A percentile compares a stretch with the other conserved stretches of the same genome.
Evolutionary conservation across 2,329 filamentous ascomycete species (phyloP).

Genomic region (Hypoxylon sp.): DNA sequence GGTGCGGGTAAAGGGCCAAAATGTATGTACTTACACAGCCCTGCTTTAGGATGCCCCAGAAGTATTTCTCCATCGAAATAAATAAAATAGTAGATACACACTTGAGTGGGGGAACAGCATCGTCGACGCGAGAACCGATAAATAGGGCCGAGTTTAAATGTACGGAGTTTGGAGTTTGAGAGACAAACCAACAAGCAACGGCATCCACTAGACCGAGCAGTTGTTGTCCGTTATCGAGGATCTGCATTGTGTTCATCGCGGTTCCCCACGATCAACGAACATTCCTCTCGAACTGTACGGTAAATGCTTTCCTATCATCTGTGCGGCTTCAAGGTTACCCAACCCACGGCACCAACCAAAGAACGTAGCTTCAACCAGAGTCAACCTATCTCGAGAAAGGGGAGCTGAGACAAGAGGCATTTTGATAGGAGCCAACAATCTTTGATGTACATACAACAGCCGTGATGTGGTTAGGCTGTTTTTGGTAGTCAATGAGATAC

Average conservation of each 20-base stretch:
- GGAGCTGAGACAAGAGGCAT: conserved; percentile 21
- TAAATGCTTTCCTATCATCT: conserved; percentile 17
- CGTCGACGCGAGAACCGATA: conserved; percentile 41
- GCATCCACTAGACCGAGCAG: conserved; percentile 43
- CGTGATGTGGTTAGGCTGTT: conserved; percentile 18
- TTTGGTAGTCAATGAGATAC: conserved; percentile 27
- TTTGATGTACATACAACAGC: conserved; percentile 18
- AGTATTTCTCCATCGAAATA: conserved; percentile 38
- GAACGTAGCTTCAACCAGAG: conserved; percentile 24
- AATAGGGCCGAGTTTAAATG: conserved; percentile 44
- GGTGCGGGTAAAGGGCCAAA: conserved; percentile 43
- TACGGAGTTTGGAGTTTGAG: conserved; percentile 22
- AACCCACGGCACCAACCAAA: conserved; percentile 39
- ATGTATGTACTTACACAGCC: conserved; percentile 31
- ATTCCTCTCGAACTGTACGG: conserved; percentile 11
- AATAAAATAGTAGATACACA: conserved; percentile 24
- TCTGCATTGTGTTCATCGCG: conserved; percentile 27
- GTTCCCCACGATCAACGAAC: conserved; percentile 16
- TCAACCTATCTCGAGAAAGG: conserved; percentile 12
- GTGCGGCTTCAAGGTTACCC: conserved; percentile 38
- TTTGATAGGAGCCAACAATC: conserved; percentile 25
- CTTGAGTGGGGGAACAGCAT: conserved; percentile 39
- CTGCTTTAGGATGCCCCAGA: conserved; percentile 25
- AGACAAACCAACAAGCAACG: conserved; percentile 39
- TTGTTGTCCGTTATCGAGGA: conserved; percentile 23